Evolutionary conservation across 2,329 filamentous ascomycete species (phyloP).

Genomic region (Fusarium fujikuroi): DNA sequence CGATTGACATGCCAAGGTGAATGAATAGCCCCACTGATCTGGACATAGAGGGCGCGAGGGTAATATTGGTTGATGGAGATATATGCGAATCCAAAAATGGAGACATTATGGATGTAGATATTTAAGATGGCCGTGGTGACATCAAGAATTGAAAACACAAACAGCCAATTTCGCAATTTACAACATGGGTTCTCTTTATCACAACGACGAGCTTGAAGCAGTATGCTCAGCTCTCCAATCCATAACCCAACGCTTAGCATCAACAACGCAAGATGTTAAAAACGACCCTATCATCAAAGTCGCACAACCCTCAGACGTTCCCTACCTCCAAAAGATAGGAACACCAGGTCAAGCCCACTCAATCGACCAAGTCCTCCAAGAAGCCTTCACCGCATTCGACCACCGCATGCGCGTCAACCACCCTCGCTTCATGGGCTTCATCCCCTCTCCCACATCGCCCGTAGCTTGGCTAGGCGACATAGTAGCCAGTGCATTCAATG

Average conservation of each 20-base stretch:
- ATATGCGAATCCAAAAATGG: background rate
- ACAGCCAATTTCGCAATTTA: too few relatives aligned
- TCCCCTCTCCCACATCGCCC: conserved; percentile 37
- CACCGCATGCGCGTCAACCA: conserved; percentile 29
- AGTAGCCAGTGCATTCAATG: conserved; percentile 36
- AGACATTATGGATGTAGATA: background rate
- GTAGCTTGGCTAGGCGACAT: conserved; percentile 41
- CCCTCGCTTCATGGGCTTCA: conserved; percentile 37
- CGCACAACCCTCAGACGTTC: conserved; percentile 17
- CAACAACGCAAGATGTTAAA: conserved; percentile 14
- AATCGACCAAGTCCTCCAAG: conserved; percentile 20
- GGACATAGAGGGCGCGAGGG: background rate
- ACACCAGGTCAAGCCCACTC: conserved; percentile 13
- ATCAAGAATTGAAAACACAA: background rate
- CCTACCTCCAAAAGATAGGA: conserved; percentile 12
- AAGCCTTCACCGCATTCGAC: conserved; percentile 18
- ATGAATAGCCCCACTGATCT: background rate
- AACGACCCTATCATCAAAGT: conserved; percentile 27
- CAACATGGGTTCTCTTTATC: background rate
- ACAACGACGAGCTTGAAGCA: conserved; percentile 7
- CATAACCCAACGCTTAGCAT: background rate
- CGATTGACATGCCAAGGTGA: conserved; percentile 2
- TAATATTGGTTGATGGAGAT: background rate
- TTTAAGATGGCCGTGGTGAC: background rate
- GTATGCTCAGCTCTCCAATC: conserved; percentile 14